These are phyloP conservation scores for Phylloporus sp. DNA, from an alignment of 768 basidiomycete genomes.

Conservation along the genomic window DNA sequence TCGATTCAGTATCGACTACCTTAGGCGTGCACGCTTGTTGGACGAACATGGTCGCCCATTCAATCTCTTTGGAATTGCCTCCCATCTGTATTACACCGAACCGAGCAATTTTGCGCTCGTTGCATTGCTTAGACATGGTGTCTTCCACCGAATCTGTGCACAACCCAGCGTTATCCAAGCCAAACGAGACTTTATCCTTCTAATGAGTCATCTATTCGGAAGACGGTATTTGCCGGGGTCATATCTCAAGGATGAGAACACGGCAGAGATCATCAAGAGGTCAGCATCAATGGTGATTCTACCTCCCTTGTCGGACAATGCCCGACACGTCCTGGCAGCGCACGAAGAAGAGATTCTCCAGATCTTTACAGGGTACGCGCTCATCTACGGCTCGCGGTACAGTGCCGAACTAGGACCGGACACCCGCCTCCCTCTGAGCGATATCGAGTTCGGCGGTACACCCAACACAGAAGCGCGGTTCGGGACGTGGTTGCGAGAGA, in stretches of 20 bases:
- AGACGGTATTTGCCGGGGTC: conserved; percentile 50
- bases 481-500: conserved; percentile 34
- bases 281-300: conserved; percentile 58
- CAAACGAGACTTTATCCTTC: conserved; percentile 46
- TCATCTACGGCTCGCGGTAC: conserved; percentile 43
- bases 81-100: conserved; percentile 61
- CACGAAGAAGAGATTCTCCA: conserved; percentile 49
- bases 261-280: conserved; percentile 34
- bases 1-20: conserved; percentile 68
- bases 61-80: conserved; percentile 51
- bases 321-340: conserved; percentile 37
- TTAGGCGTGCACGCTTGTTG: conserved; percentile 54
- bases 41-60: conserved; percentile 52
- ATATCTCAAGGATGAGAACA: conserved; percentile 36
- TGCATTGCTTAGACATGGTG: conserved; percentile 51
- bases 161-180: conserved; percentile 38
- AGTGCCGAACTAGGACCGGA: conserved; percentile 40
- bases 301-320: conserved; percentile 42
- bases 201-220: conserved; percentile 66
- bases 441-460: conserved; percentile 18
- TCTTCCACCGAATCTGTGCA: conserved; percentile 54
- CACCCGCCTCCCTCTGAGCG: conserved; percentile 47
- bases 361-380: conserved; percentile 55
- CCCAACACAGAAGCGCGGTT: conserved; percentile 26
- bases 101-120: conserved; percentile 69